A percentile compares a stretch with the other conserved stretches of the same genome.
These are phyloP conservation scores for Oryza punctata DNA, from an alignment of 176 grass and related monocot species.

Conservation along the genomic window DNA sequence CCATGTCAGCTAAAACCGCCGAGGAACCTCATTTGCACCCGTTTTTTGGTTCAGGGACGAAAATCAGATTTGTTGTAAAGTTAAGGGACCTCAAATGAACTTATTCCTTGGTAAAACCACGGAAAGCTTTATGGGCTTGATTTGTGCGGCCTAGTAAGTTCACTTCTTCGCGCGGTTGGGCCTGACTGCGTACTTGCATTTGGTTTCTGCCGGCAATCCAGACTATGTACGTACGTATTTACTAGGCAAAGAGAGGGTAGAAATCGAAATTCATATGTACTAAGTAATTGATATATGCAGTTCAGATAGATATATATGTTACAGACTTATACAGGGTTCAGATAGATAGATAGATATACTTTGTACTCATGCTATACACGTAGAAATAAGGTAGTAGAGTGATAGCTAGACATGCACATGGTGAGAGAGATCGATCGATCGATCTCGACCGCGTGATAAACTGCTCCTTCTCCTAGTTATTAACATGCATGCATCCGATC, in stretches of 20 bases:
- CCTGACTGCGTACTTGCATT: no score
- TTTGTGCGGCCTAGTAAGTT: not conserved
- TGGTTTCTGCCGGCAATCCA: no score
- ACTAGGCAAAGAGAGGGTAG: not conserved
- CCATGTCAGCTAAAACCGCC: no score
- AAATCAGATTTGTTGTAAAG: no score
- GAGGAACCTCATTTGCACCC: no score
- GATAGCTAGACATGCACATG: not conserved
- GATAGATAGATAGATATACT: not conserved
- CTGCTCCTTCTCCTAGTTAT: not conserved
- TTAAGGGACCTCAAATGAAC: no score
- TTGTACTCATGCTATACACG: not conserved
- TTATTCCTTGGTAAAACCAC: no score
- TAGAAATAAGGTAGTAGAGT: not conserved
- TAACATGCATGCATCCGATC: conserved; percentile 34
- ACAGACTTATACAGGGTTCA: not conserved
- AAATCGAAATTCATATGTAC: not conserved
- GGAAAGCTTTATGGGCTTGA: not conserved
- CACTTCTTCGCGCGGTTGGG: no score
- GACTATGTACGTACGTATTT: no score
- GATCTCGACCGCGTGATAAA: not conserved
- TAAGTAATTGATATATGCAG: not conserved
- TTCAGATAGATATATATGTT: conserved; percentile 23
- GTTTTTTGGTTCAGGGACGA: no score
- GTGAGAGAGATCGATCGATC: not conserved